Base-by-base conservation (phyloP, 2,329 filamentous ascomycete genomes). In the Talaromyces albobiverticillius region DNA sequence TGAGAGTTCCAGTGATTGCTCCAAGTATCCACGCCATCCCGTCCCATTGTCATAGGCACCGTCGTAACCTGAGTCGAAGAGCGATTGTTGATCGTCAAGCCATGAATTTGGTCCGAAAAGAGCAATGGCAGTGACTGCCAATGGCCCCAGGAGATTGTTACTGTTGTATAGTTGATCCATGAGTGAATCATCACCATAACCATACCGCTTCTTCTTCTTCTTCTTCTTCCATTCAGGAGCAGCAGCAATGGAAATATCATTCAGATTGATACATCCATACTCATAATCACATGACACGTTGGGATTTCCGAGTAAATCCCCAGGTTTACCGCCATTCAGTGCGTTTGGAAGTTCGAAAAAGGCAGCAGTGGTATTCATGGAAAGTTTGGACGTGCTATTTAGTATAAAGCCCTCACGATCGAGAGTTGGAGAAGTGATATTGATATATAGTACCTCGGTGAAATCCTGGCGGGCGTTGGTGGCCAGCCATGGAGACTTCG, bases 301-400 rank as follows among this genome's bases (percentile, higher is more conserved):
- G 31, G 31, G 31, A 14, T 34, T 34, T n/a, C 13, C 13, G 3
- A 34, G 31, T 26, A 50, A 14, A 22, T 53, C 42, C 0, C 64
- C 64, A 2, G 64, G 41, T 29, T 41, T 29, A 1, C 55, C 53
- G 11, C 56, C 55, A 36, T 68, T 69, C 56, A 61, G 56, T 50
- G 65, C 64, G 40, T 63, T 68, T 3, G 66, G 66, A 7, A 68
- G 57, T 57, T 67, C 65, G 50, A 70, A 70, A 34, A 66, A 68
- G 1, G 67, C 67, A 6, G 60, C 60, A 9, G 66, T 69, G 4
- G 64, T 69, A 22, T 61, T 54, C 14, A 68, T 41, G 1, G 59
- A 64, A 13, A 68, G 51, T 32, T 59, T 55, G 52, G 58, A 63
- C 18, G 60, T 22, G 4, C 36, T n/a, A 11, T n/a, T n/a, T n/a